These are phyloP conservation scores for Termitomyces sp. DNA, from an alignment of 768 basidiomycete species.

Conservation along the genomic window DNA sequence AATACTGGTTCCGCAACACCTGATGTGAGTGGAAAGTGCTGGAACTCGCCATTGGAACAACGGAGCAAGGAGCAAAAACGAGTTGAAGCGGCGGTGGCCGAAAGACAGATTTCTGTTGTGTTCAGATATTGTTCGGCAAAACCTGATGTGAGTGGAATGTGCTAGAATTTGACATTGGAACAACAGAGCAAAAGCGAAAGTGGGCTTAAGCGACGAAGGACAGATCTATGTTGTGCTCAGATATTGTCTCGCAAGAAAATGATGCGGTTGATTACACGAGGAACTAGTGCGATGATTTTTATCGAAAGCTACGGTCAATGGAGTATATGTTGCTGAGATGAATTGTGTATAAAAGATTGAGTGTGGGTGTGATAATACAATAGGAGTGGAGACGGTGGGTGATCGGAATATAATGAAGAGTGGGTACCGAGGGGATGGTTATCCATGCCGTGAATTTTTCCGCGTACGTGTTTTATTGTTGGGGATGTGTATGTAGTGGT, in stretches of 20 bases:
- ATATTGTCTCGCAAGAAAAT: not conserved
- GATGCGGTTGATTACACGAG: slow-evolving; percentile 4
- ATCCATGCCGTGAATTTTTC: slow-evolving; percentile 5
- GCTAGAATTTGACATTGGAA: not conserved
- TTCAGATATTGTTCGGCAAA: no score
- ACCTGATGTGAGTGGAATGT: not conserved
- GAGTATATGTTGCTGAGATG: slow-evolving; percentile 16
- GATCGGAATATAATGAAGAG: not conserved
- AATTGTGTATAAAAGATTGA: not conserved
- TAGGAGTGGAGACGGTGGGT: slow-evolving; percentile 3
- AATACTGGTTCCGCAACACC: not conserved
- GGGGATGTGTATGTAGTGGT: no score
- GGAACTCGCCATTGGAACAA: not conserved
- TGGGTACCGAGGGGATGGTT: not conserved
- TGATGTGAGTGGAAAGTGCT: not conserved
- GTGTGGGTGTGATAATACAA: slow-evolving; percentile 5
- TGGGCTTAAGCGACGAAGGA: not conserved
- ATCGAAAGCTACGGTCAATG: slow-evolving; percentile 10
- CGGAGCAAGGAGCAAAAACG: not conserved
- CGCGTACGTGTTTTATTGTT: not conserved
- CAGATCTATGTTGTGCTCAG: not conserved
- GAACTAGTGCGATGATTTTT: slow-evolving; percentile 4
- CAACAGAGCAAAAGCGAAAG: not conserved
- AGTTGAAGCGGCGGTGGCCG: not conserved
- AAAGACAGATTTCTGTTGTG: no score